phyloP scores from a whole-genome alignment of 768 basidiomycete genomes.

The Suillus decipiens region DNA sequence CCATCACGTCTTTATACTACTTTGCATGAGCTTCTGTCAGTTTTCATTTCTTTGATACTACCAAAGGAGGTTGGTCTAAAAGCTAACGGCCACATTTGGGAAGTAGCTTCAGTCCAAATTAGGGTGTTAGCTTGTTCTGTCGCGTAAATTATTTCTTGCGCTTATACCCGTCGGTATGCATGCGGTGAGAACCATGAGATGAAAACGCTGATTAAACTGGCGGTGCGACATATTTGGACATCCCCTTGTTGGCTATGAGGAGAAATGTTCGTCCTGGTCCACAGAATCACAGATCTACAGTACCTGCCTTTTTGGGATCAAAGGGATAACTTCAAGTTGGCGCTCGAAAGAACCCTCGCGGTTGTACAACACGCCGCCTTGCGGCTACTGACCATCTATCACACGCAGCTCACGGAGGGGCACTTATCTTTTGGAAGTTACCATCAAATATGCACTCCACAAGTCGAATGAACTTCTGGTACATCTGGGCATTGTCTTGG shows the following conservation, averaged over 20 bases:
- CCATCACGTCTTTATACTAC: conserved; percentile 28
- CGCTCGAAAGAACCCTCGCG: not conserved
- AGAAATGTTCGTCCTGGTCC: not conserved
- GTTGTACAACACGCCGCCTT: not conserved
- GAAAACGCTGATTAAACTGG: not conserved
- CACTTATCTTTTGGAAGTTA: not conserved
- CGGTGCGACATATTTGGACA: conserved; percentile 17
- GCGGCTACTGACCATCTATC: not conserved
- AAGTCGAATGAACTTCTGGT: not conserved
- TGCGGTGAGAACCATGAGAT: not conserved
- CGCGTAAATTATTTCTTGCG: not conserved
- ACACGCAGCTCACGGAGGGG: not conserved
- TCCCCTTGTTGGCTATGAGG: conserved; percentile 24
- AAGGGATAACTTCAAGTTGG: conserved; percentile 8
- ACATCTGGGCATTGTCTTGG: not conserved
- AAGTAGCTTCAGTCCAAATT: conserved; percentile 28
- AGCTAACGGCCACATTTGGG: conserved; percentile 24
- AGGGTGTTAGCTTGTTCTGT: conserved; percentile 28
- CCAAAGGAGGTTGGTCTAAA: conserved; percentile 24
- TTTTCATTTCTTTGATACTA: conserved; percentile 25
- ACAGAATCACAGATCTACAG: conserved; percentile 10
- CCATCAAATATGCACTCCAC: not conserved
- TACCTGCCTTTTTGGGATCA: conserved; percentile 20
- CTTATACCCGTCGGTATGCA: not conserved
- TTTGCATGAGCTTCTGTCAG: not conserved